A percentile compares a stretch with the other conserved stretches of the same genome.
phyloP scores from a whole-genome alignment of 1,284 basidiomycete species.

The Anthracocystis panici-leucophaei region DNA sequence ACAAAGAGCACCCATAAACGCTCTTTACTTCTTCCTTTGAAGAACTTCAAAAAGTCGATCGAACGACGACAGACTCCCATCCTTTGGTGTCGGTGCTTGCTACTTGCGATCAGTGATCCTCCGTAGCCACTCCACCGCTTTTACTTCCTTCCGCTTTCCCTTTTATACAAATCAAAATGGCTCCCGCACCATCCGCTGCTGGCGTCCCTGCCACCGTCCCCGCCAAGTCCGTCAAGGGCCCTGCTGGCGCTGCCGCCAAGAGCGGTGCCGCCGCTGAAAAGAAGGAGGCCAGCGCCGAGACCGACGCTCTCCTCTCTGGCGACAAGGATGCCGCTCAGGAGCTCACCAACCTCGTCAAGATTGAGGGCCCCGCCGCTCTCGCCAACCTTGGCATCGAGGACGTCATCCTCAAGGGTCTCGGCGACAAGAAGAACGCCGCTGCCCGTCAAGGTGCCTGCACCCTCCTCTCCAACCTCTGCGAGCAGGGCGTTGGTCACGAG shows the following conservation, averaged over 20 bases:
- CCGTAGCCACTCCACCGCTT: conserved; percentile 15
- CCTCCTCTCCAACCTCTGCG: conserved; percentile 78
- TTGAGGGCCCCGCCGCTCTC: conserved; percentile 85
- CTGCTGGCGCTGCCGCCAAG: conserved; percentile 67
- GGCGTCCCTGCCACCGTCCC: conserved; percentile 67
- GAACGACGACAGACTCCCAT: conserved; percentile 25
- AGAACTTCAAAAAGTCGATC: conserved; percentile 43
- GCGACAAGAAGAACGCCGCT: conserved; percentile 76
- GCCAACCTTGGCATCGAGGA: conserved; percentile 81
- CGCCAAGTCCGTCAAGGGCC: conserved; percentile 65
- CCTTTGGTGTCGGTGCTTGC: conserved; percentile 23
- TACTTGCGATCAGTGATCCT: conserved; percentile 31
- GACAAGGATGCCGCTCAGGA: conserved; percentile 71
- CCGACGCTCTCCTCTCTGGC: conserved; percentile 68
- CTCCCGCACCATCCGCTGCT: conserved; percentile 57
- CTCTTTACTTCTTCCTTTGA: conserved; percentile 34
- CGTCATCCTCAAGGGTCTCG: conserved; percentile 80
- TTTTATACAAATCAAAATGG: conserved; percentile 25
- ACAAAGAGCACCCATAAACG: conserved; percentile 20
- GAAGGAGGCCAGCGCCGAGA: conserved; percentile 70
- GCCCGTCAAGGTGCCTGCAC: conserved; percentile 80
- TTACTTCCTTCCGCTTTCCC: background rate
- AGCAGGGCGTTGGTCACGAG: conserved; percentile 82
- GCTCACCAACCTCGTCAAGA: conserved; percentile 72
- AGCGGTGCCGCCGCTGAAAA: conserved; percentile 65